phyloP scores from a whole-genome alignment of 2,329 filamentous ascomycete species.

The Aspergillus terreus region DNA sequence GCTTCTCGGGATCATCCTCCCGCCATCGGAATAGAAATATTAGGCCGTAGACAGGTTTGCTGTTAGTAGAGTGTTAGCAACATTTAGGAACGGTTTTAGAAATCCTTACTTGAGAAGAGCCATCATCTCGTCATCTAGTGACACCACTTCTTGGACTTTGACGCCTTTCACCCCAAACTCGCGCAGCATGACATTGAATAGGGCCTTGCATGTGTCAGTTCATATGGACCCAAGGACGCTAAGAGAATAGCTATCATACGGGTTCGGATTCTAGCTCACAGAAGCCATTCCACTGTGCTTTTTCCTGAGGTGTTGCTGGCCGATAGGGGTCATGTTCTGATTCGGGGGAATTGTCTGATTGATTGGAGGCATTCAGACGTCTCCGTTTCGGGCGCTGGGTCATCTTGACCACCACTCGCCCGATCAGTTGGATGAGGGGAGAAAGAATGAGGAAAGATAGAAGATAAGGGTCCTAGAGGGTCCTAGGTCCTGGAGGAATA shows the following conservation, averaged over 20 bases:
- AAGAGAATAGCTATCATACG: conserved; percentile 42
- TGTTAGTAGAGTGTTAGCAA: conserved; percentile 28
- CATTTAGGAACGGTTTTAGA: background rate
- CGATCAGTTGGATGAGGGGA: background rate
- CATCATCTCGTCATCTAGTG: conserved; percentile 64
- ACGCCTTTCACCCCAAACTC: conserved; percentile 72
- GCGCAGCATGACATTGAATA: conserved; percentile 80
- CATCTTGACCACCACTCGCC: conserved; percentile 19
- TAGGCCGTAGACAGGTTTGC: conserved; percentile 74
- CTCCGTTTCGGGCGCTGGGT: conserved; percentile 25
- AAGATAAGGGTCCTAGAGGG: no score
- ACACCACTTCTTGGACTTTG: conserved; percentile 72
- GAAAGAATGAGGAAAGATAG: no score
- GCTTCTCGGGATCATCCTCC: conserved; percentile 51
- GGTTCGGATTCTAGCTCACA: conserved; percentile 85
- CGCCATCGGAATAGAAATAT: conserved; percentile 81
- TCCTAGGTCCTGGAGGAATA: no score
- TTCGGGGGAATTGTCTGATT: background rate
- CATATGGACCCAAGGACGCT: background rate
- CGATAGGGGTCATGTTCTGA: conserved; percentile 17
- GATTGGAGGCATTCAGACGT: conserved; percentile 18
- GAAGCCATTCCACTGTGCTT: conserved; percentile 44
- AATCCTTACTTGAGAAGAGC: conserved; percentile 59
- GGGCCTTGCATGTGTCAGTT: conserved; percentile 50
- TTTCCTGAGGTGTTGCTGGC: conserved; percentile 36